phyloP scores from a whole-genome alignment of 768 basidiomycete genomes.

The Scleroderma citrinum region DNA sequence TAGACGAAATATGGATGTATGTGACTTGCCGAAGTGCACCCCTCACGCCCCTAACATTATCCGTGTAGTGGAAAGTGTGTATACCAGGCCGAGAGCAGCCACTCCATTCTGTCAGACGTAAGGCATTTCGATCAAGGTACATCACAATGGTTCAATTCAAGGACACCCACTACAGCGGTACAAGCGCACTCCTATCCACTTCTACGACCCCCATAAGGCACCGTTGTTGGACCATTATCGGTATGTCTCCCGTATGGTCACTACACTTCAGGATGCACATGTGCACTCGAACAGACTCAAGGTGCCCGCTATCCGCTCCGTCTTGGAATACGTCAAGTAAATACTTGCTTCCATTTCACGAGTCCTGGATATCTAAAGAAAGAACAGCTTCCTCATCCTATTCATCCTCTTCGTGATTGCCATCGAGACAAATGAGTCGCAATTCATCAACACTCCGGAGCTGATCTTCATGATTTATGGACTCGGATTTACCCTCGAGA shows the following conservation, averaged over 20 bases:
- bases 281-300: conserved; percentile 53
- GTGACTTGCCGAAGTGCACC: conserved; percentile 15
- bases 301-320: conserved; percentile 87
- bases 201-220: conserved; percentile 92
- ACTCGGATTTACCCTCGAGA: conserved; percentile 85
- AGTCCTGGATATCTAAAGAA: conserved; percentile 3
- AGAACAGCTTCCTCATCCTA: conserved; percentile 60
- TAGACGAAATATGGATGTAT: conserved; percentile 76
- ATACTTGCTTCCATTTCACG: not conserved
- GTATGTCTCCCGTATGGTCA: conserved; percentile 35
- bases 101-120: conserved; percentile 88
- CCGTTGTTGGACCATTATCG: conserved; percentile 95
- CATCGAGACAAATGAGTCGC: conserved; percentile 63
- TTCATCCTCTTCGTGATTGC: conserved; percentile 77
- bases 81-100: conserved; percentile 82
- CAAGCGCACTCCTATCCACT: conserved; percentile 85
- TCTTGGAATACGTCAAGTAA: conserved; percentile 86
- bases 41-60: conserved; percentile 13
- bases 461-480: conserved; percentile 71
- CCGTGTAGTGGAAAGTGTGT: conserved; percentile 76
- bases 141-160: not conserved
- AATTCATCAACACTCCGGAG: conserved; percentile 63
- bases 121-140: conserved; percentile 10
- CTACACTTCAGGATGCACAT: not conserved
- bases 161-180: conserved; percentile 59